These are phyloP conservation scores for Termitomyces bulborhizus DNA, from an alignment of 768 basidiomycete species.

Conservation along the genomic window DNA sequence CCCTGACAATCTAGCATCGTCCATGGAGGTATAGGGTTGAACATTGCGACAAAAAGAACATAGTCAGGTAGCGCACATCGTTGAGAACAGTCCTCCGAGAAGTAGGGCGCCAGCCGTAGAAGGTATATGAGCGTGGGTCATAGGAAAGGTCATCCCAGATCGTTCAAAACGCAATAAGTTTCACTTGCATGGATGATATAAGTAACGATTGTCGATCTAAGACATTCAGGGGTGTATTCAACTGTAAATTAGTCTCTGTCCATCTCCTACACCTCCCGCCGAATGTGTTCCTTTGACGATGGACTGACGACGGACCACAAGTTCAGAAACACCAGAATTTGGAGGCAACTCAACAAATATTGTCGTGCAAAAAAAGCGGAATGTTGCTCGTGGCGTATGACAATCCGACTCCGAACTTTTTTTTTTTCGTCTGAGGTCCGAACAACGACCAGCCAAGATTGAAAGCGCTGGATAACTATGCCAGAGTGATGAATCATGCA, in stretches of 20 bases:
- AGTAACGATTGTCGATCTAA: neutral
- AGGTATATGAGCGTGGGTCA: slow-evolving; percentile 1
- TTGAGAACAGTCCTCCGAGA: slow-evolving; percentile 9
- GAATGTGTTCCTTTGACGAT: neutral
- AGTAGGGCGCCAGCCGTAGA: slow-evolving; percentile 9
- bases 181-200: neutral
- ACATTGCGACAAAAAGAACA: neutral
- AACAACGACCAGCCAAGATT: too few species aligned
- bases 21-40: neutral
- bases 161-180: neutral
- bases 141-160: neutral
- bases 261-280: neutral
- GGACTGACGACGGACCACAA: too few species aligned
- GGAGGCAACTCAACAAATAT: too few species aligned
- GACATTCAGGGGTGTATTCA: neutral
- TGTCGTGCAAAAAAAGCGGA: too few species aligned
- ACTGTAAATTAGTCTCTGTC: too few species aligned
- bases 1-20: slow-evolving; percentile 6
- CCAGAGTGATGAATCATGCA: too few species aligned
- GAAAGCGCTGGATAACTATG: too few species aligned
- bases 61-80: slow-evolving; percentile 2
- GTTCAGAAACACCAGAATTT: too few species aligned
- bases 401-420: too few species aligned
- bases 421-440: too few species aligned
- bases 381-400: too few species aligned